Base-by-base conservation (phyloP, 306 rosid genomes). In the Citrullus mucosospermus region DNA sequence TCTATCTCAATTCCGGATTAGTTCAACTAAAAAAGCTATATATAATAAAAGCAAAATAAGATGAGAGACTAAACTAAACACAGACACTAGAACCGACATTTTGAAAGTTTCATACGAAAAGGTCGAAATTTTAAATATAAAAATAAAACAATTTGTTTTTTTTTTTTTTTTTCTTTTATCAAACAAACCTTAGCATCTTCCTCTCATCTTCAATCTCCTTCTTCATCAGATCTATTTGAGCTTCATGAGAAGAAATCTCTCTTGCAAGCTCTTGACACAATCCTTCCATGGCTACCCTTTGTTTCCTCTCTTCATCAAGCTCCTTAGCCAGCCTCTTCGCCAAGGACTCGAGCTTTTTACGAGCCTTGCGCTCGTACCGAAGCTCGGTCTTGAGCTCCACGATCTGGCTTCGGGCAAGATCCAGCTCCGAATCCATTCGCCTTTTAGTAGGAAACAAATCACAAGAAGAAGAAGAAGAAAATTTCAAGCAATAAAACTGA, bases 201-300 rank as follows among this genome's bases (percentile, higher is more conserved):
- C 89, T 82, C 76, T 86, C 91, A 32, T 88, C 89, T 43, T 86
- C 89, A 51, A 88, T 82, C 57, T 88, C 87, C 6, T 80, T 84
- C 75, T 81, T 86, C 84, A 86, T 79, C 73, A 65, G 43, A 32
- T 13, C 50, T 13, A 82, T 81, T 83, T 88, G 88, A 1, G 81
- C 59, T 56, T 84, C 79, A 30, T 80, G 77, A 1, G 30, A 76
- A 6, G 86, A 84, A 67, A 84, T 81, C 59, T 86, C 85, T 20
- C 44, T 63, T 15, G 87, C 87, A 9, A 88, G 82, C 68, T 84
- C 83, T 71, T 83, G 84, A 71, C 88, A 86, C 28, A 84, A 75
- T 51, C 80, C 78, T 82, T 86, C 89, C 43, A 84, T 51, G 5
- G 85, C 85, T 61, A 84, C 85, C 75, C 85, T 82, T n/a, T 72